A percentile compares a stretch with the other conserved stretches of the same genome.
Evolutionary conservation across 2,329 filamentous ascomycete species (phyloP).

Genomic region (Aplosporella prunicola): DNA sequence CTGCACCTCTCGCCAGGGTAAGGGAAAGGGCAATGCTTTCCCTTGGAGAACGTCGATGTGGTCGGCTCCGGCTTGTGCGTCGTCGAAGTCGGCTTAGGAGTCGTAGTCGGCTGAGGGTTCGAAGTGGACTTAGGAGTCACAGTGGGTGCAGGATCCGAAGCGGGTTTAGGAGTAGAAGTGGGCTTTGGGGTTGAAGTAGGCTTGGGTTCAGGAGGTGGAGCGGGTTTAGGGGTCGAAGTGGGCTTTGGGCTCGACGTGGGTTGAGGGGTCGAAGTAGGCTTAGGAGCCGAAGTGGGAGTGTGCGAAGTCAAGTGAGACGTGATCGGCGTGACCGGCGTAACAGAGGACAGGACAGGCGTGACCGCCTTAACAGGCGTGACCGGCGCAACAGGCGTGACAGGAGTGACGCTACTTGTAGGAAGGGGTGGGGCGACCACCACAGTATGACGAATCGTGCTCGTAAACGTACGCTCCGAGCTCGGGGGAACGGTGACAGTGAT

Average conservation of each 20-base stretch:
- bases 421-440: not conserved
- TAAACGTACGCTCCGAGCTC: too few species aligned
- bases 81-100: not conserved
- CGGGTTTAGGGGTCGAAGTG: not conserved
- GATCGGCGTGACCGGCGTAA: too few species aligned
- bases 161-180: not conserved
- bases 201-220: not conserved
- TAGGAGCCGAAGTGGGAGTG: not conserved
- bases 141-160: not conserved
- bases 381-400: too few species aligned
- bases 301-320: too few species aligned
- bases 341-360: too few species aligned
- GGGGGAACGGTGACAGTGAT: not conserved
- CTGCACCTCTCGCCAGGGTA: slow-evolving; percentile 3
- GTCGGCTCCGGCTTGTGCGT: not conserved
- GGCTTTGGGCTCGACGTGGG: not conserved
- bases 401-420: not conserved
- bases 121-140: not conserved
- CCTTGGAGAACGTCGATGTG: slow-evolving; percentile 1
- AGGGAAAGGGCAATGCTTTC: slow-evolving; percentile 5
- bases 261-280: not conserved
- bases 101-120: too few species aligned
- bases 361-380: too few species aligned
- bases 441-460: too few species aligned
- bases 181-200: slow-evolving; percentile 1